A percentile compares a stretch with the other conserved stretches of the same genome.
These are phyloP conservation scores for Eutrema japonicum DNA, from an alignment of 345 rosid genomes.

Conservation along the genomic window DNA sequence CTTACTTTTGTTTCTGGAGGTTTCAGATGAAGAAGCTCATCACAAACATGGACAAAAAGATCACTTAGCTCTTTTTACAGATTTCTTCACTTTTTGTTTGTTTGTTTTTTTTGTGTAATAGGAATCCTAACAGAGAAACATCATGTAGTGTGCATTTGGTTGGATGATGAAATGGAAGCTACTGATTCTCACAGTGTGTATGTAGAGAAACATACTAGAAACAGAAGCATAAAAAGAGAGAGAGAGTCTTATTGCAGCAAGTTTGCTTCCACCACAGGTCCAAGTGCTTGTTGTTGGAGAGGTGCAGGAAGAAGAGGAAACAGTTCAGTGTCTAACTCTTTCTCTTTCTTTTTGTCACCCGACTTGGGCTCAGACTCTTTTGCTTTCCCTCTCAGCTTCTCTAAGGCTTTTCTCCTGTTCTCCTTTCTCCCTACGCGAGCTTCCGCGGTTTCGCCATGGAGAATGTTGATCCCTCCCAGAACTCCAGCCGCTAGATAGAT, in stretches of 20 bases:
- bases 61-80: constrained; percentile 25
- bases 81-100: background rate
- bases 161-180: constrained; percentile 17
- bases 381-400: constrained; percentile 53
- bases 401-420: constrained; percentile 46
- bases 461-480: constrained; percentile 38
- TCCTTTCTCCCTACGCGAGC: constrained; percentile 57
- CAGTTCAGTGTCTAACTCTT: constrained; percentile 14
- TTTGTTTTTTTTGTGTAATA: background rate
- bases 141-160: background rate
- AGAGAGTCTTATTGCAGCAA: background rate
- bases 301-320: constrained; percentile 37
- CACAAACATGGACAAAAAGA: constrained; percentile 62
- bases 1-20: constrained; percentile 77
- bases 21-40: constrained; percentile 74
- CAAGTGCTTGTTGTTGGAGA: constrained; percentile 33
- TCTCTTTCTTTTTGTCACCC: constrained; percentile 25
- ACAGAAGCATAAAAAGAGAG: background rate
- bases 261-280: constrained; percentile 48
- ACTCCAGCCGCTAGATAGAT: constrained; percentile 43
- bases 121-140: constrained; percentile 13
- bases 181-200: constrained; percentile 22
- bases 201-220: background rate
- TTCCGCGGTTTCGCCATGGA: constrained; percentile 51
- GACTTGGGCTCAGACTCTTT: constrained; percentile 39